phyloP scores from a whole-genome alignment of 495 filamentous ascomycete genomes.

The Friedmanniomyces endolithicus region DNA sequence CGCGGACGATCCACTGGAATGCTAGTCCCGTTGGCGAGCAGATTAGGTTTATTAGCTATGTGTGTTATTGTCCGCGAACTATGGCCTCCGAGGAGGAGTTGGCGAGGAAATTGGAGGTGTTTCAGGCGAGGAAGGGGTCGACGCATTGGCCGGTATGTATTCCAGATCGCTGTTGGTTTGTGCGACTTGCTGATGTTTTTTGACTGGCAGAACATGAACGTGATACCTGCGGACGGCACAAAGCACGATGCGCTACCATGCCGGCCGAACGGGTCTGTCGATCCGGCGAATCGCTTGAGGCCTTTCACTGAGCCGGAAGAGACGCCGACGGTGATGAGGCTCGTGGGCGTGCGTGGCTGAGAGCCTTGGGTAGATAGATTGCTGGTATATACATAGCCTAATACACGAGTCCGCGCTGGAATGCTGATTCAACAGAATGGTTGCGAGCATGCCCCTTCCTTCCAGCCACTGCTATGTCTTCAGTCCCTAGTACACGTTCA shows the following conservation, averaged over 20 bases:
- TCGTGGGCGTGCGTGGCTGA: conserved; percentile 5
- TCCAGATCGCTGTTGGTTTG: conserved; percentile 11
- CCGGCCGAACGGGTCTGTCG: conserved; percentile 22
- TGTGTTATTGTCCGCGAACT: conserved; percentile 34
- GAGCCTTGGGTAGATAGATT: neutral
- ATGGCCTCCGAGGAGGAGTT: conserved; percentile 28
- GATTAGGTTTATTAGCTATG: conserved; percentile 33
- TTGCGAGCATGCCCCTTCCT: neutral
- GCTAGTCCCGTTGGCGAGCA: conserved; percentile 29
- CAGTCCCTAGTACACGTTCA: neutral
- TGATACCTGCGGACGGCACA: conserved; percentile 31
- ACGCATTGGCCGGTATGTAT: conserved; percentile 33
- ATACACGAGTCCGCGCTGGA: neutral
- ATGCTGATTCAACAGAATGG: neutral
- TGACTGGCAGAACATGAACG: conserved; percentile 2
- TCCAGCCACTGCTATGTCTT: neutral
- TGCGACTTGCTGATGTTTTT: conserved; percentile 8
- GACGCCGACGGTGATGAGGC: conserved; percentile 1
- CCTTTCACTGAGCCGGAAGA: conserved; percentile 28
- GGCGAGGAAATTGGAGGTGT: conserved; percentile 29
- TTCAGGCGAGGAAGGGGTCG: conserved; percentile 28
- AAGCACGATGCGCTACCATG: conserved; percentile 19
- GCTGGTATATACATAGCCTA: neutral
- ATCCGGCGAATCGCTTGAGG: conserved; percentile 29
- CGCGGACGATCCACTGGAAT: conserved; percentile 34